Evolutionary conservation across 805 yeast genomes (phyloP).

Genomic region (Metschnikowia continentalis): DNA sequence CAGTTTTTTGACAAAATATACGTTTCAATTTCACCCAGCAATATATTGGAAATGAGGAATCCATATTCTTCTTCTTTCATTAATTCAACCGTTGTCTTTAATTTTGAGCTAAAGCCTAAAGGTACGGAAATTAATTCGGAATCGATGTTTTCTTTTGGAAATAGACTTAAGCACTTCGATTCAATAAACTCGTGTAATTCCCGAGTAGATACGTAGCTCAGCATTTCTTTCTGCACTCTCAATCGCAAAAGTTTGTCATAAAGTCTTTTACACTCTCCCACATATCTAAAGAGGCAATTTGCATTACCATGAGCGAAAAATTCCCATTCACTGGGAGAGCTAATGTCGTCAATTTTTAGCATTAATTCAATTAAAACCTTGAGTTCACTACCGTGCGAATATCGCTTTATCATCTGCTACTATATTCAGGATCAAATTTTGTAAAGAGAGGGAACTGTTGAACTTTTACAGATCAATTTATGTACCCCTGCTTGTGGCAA

Average conservation of each 20-base stretch:
- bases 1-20: conserved; percentile 33
- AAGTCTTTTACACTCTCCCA: conserved; percentile 31
- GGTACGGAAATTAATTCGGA: conserved; percentile 30
- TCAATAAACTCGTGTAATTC: conserved; percentile 41
- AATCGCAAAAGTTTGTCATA: conserved; percentile 37
- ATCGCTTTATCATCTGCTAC: neutral
- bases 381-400: neutral
- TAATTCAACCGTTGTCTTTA: conserved; percentile 24
- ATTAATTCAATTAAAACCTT: neutral
- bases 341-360: neutral
- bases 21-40: conserved; percentile 29
- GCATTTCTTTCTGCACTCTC: conserved; percentile 30
- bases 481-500: neutral
- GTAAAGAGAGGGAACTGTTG: too few relatives aligned
- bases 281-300: conserved; percentile 42
- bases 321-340: conserved; percentile 34
- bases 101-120: conserved; percentile 25
- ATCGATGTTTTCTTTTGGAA: conserved; percentile 29
- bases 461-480: neutral
- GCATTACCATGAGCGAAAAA: conserved; percentile 48
- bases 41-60: conserved; percentile 39
- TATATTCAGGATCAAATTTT: neutral
- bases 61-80: conserved; percentile 43
- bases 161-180: conserved; percentile 27
- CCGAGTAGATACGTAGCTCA: conserved; percentile 35